phyloP scores from a whole-genome alignment of 345 rosid genomes.

The Lepidium didymum region DNA sequence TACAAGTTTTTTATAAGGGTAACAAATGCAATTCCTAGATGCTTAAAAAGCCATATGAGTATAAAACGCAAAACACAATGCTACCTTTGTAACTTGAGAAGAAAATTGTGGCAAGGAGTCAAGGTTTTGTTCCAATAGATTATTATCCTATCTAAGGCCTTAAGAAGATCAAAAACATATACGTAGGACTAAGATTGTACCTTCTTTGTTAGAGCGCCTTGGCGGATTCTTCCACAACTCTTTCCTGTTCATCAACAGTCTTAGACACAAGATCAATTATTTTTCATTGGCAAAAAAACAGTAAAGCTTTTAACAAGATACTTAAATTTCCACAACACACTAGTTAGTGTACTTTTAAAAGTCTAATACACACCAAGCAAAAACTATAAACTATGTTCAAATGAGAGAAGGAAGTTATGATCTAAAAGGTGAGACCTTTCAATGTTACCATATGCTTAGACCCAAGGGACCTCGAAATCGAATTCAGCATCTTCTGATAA shows the following conservation, averaged over 20 bases:
- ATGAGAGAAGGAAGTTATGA: not conserved
- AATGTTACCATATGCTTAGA: slow-evolving; percentile 48
- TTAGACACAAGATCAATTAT: slow-evolving; percentile 9
- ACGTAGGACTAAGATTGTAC: slow-evolving; percentile 17
- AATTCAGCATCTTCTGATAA: slow-evolving; percentile 68
- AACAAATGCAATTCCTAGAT: not conserved
- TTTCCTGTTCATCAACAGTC: slow-evolving; percentile 72
- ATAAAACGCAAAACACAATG: not conserved
- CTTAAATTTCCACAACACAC: not conserved
- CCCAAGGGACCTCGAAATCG: slow-evolving; percentile 48
- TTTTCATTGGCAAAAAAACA: not conserved
- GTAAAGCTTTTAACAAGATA: not conserved
- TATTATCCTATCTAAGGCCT: not conserved
- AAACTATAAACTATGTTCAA: not conserved
- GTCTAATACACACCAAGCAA: not conserved
- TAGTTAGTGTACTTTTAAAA: not conserved
- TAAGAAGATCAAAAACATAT: not conserved
- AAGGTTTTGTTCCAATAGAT: not conserved
- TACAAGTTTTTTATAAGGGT: not conserved
- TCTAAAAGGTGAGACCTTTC: not conserved
- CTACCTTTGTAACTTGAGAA: not conserved
- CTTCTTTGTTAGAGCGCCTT: slow-evolving; percentile 53
- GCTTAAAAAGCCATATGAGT: not conserved
- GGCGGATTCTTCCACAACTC: slow-evolving; percentile 54
- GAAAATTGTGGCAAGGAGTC: not conserved